Evolutionary conservation across 495 filamentous ascomycete species (phyloP), one percentile per base, ranked within the genome.

Genomic region (Penicillium verhagenii): DNA sequence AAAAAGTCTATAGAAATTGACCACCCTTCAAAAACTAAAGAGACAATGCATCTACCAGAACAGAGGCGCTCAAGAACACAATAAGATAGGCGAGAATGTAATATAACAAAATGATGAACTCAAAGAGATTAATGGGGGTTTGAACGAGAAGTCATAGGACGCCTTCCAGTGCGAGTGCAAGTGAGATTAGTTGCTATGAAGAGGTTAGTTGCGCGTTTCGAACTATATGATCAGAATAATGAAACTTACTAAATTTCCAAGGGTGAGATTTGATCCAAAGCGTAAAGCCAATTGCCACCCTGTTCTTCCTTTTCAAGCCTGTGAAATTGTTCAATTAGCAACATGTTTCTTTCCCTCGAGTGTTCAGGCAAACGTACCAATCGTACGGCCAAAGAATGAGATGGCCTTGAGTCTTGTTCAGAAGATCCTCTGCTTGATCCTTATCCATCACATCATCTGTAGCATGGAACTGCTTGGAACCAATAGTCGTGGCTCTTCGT

Each of bases 241-340:
- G 33, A 20, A 28, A 82, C 92, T 83, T 82, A 96, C 93, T 97
- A 98, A 54, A 98, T 98, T 74, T 96, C 90, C 73, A 97, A 77
- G 47, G 94, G 94, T 58, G 94, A 95, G 67, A 98, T 84, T 65
- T 94, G 88, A 69, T 98, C 94, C 43, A 97, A 86, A 70, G 90
- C 90, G 70, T 97, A 97, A 44, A 97, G 83, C 95, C 95, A 98
- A 67, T 96, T 96, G 35, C 91, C 91, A 57, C 88, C 90, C 60
- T 86, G 82, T 74, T 97, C 94, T 72, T 97, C 95, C 60, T 86
- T 86, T 49, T 82, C 81, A 44, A 98, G 82, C 85, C 80, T 83
- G 53, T 38, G n/a, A 37, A 6, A 58, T 16, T 26, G 9, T 19
- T 44, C 21, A 6, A 21, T 54, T 26, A 61, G 47, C 46, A 54